Conservation (phyloP, 1,139 yeast genomes). For the Suhomyces coccinellae region DNA sequence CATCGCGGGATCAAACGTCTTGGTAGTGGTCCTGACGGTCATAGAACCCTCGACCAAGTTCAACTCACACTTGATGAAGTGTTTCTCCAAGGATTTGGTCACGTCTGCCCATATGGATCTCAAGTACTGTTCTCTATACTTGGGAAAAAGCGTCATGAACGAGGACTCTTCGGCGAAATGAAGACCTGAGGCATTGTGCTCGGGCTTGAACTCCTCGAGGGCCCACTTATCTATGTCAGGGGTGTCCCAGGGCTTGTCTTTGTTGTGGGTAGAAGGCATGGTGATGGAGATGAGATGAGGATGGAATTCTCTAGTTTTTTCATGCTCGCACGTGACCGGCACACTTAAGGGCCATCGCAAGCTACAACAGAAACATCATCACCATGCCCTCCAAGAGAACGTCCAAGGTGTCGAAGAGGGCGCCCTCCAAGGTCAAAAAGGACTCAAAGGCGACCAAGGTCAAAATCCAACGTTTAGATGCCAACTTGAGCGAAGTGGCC, state of each 20-base stretch:
- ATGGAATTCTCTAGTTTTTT: conserved; percentile 5
- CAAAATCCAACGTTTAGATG: conserved; percentile 46
- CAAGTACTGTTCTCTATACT: conserved; percentile 89
- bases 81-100: conserved; percentile 71
- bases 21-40: conserved; percentile 94
- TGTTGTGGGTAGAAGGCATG: conserved; percentile 91
- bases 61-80: conserved; percentile 75
- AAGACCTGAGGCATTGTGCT: conserved; percentile 80
- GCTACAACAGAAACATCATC: neutral
- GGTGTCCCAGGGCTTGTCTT: conserved; percentile 98
- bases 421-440: conserved; percentile 18
- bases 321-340: conserved; percentile 6
- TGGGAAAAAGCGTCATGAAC: conserved; percentile 93
- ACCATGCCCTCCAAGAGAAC: conserved; percentile 6
- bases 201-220: conserved; percentile 84
- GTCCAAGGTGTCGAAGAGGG: conserved; percentile 3
- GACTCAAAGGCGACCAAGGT: conserved; percentile 37
- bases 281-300: conserved; percentile 12
- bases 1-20: conserved; percentile 93
- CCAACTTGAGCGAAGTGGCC: conserved; percentile 35
- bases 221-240: conserved; percentile 95
- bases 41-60: conserved; percentile 95
- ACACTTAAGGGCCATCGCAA: neutral
- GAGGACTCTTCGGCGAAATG: conserved; percentile 94
- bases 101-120: conserved; percentile 94